Conservation (phyloP, 352 stramenopile species). For the Phytophthora pinifolia region DNA sequence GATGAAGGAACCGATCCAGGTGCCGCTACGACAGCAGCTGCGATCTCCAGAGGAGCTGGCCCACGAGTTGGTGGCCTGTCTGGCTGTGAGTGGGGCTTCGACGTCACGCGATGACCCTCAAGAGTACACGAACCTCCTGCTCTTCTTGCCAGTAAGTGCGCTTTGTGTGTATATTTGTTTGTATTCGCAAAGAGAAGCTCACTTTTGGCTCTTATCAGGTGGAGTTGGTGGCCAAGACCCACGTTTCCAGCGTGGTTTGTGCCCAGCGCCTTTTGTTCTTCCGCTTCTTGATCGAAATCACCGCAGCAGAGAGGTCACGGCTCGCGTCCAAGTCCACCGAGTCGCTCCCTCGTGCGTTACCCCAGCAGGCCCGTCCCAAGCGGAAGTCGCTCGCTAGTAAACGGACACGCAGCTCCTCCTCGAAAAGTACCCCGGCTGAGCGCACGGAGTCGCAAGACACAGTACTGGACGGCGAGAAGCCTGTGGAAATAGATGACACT, state of each 20-base stretch:
- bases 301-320: conserved; percentile 28
- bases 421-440: not conserved
- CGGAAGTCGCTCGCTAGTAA: conserved; percentile 4
- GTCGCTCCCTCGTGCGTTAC: not conserved
- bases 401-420: conserved; percentile 6
- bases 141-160: conserved; percentile 38
- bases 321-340: conserved; percentile 3
- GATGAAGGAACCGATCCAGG: conserved; percentile 8
- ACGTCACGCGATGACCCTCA: not conserved
- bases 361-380: not conserved
- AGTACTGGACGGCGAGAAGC: not conserved
- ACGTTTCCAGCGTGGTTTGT: conserved; percentile 46
- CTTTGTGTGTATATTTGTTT: too few relatives aligned
- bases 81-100: conserved; percentile 11
- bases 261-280: conserved; percentile 64
- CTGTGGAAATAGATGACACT: not conserved
- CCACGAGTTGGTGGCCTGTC: conserved; percentile 19
- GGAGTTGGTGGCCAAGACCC: conserved; percentile 34
- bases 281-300: conserved; percentile 44
- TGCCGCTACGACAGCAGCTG: conserved; percentile 5
- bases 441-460: not conserved
- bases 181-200: not conserved
- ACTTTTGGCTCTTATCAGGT: conserved; percentile 24
- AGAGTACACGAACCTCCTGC: conserved; percentile 17
- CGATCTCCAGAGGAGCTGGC: conserved; percentile 10